Evolutionary conservation across 768 basidiomycete genomes (phyloP), one percentile per base, ranked within the genome.

Genomic region (Cubamyces sp.): DNA sequence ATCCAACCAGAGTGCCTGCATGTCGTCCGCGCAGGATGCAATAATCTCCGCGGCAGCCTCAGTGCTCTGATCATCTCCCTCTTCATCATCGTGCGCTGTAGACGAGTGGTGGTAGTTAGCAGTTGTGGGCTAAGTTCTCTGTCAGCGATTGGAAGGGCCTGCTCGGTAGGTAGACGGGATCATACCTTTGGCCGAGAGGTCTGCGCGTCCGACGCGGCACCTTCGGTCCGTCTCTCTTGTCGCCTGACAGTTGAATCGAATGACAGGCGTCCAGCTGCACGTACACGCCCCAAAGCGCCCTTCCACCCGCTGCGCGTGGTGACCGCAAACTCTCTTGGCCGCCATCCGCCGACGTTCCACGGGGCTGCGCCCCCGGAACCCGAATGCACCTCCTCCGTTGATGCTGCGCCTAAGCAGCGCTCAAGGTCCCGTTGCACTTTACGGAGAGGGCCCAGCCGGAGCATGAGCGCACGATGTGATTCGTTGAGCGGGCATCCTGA

Each of bases 1-100:
- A 67, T 92, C 88, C 50, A 82, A 80, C 88, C 88, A 90, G 8
- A 91, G 75, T 14, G 75, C 75, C 60, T 82, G 82, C 69, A 91
- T 89, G 64, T 88, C 87, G 3, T 86, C 84, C 37, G 78, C 77
- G 70, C 84, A 88, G 1, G 78, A 78, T 3, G 81, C 78, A 39
- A 91, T 79, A 9, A 86, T 75, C n/a, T 85, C 84, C 25, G 80
- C 70, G 18, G 84, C 78, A 40, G 83, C 81, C 50, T 88, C 83
- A 49, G 84, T 83, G 28, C 54, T 49, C 41, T 58, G 53, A 57
- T 62, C 57, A 49, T 53, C 25, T 5, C 47, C n/a, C 45, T 60
- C 54, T 15, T 50, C 55, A 3, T 56, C 64, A 5, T 41, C n/a
- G 34, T 2, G 54, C 40, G 49, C 28, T 18, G 25, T 7, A 5